Evolutionary conservation across 805 yeast species (phyloP), one percentile per base, ranked within the genome.

Genomic region (Metschnikowia kunwiensis): DNA sequence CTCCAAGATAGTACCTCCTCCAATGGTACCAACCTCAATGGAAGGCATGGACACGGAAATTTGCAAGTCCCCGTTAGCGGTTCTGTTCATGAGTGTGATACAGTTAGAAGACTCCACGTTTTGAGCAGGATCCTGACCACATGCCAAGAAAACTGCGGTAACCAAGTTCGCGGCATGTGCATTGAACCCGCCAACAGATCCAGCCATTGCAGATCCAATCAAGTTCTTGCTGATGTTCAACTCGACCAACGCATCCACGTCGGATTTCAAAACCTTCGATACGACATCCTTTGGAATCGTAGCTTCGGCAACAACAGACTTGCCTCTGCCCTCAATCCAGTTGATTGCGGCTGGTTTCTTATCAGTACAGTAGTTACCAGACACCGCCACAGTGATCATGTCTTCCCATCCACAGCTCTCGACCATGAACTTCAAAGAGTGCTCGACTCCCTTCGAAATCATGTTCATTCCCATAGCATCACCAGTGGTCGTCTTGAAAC

Each of bases 381-480:
- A 87, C 34, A 93, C 84, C 2, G 97, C 86, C 32, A 93, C 80
- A 42, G 93, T 75, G 44, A 75, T 78, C 99, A 93, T 93, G 63
- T 93, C 98, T 16, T 78, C 80, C 79, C 91, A 93, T 3, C 96
- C 97, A 58, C 82, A 81, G 52, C 82, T 89, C 53, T 82, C 85
- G 27, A 75, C 78, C 96, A 93, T 87, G 58, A 75, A 78, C 44
- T 80, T 80, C 55, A 93, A 75, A 1, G 96, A 78, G 59, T 70
- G 74, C 59, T 93, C 99, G 30, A 88, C 96, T 62, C 98, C 99
- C 66, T 93, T 93, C 19, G 97, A 91, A 44, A 93, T 93, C 99
- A 93, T 93, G 61, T 93, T 93, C 99, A 93, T 93, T 47, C 99
- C 99, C 99, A 93, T 93, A 13, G 99, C 99, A 70, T 93, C 99